Evolutionary conservation across 805 yeast species (phyloP), one percentile per base, ranked within the genome.

Genomic region (Tetrapisispora phaffii): DNA sequence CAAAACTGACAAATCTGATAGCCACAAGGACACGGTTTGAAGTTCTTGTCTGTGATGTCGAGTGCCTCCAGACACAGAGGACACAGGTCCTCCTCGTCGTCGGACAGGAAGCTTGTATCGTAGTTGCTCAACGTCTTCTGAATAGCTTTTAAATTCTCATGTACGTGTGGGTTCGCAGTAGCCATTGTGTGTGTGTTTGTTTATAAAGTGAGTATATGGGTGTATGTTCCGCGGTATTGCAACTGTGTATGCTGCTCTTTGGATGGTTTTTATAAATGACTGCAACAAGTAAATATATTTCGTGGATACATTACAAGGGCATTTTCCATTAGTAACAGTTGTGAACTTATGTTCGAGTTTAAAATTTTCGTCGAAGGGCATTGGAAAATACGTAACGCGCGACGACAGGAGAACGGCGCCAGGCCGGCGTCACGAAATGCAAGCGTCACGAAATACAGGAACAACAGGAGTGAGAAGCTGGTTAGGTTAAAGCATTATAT

Each of bases 11-110:
- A 93, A 47, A 93, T 85, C 64, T 94, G 97, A 60, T 93, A 93
- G 17, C 99, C 99, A 70, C 99, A 93, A 1, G 97, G 97, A 71
- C 99, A 93, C n/a, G 99, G 99, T 65, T 84, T 87, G 73, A 93
- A 93, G 69, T 88, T 86, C 60, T 85, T 87, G 67, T 93, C 98
- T 16, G 95, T 84, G 40, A 90, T 80, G 66, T 93, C 99, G 88
- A 93, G 82, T 63, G 93, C 97, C 67, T 93, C 99, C 59, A 89
- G 90, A 71, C 99, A 93, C 51, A 93, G 76, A 46, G 98, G 98
- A 68, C 96, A 70, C 35, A 55, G 58, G 42, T 59, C 67, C 37
- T 61, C 68, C 45, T 62, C 68, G 34, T 62, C 67, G 37, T 64
- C 68, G 4, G 67, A 62, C 20, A 61, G 44, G 35, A 60, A 63